These are phyloP conservation scores for Dioscorea alata DNA, from an alignment of 106 monocot genomes.

Conservation along the genomic window DNA sequence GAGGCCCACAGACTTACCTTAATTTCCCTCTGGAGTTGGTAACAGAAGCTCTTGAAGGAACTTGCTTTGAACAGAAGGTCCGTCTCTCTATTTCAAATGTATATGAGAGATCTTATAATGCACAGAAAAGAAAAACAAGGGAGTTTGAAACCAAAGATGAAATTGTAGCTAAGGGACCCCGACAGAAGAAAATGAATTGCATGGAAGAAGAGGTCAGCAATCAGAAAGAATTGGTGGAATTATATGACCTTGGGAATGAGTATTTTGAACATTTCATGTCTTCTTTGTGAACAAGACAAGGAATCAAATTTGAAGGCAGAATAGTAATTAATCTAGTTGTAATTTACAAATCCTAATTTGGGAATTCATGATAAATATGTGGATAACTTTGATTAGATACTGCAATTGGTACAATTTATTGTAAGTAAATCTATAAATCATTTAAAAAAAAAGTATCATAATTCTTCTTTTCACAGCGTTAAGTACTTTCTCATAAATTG, in stretches of 20 bases:
- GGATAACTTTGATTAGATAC: too few species aligned
- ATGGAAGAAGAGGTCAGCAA: not conserved
- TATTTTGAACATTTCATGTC: conserved; percentile 37
- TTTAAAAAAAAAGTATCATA: too few species aligned
- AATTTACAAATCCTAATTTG: too few species aligned
- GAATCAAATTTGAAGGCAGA: not conserved
- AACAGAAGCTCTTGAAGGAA: not conserved
- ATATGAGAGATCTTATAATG: not conserved
- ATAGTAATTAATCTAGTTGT: too few species aligned
- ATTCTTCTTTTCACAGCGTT: too few species aligned
- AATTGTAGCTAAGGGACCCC: not conserved
- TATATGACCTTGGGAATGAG: conserved; percentile 31
- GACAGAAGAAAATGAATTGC: conserved; percentile 4
- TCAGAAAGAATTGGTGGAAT: conserved; percentile 19
- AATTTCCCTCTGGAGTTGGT: conserved; percentile 36
- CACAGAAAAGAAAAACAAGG: conserved; percentile 11
- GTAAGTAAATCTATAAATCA: too few species aligned
- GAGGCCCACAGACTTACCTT: conserved; percentile 28
- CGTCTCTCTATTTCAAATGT: not conserved
- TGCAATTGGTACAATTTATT: too few species aligned
- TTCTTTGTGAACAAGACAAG: conserved; percentile 4
- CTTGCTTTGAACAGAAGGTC: not conserved
- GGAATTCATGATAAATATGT: too few species aligned
- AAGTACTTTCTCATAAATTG: too few species aligned
- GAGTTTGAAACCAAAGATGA: conserved; percentile 2